Evolutionary conservation across 2,329 filamentous ascomycete species (phyloP).

Genomic region (Cercospora zeae-maydis): DNA sequence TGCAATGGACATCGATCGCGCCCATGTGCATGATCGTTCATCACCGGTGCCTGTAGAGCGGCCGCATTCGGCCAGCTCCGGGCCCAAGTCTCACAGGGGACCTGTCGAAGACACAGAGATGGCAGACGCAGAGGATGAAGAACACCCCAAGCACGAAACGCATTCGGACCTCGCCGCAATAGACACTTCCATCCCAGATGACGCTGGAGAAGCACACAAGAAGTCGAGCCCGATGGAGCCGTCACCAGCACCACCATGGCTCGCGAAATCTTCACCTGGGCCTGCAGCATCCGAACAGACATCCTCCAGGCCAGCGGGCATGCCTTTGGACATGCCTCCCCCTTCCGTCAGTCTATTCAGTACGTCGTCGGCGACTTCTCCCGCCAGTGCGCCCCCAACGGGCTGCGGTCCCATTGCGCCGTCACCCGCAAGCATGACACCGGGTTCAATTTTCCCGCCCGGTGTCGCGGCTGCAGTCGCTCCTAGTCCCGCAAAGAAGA

Average conservation of each 20-base stretch:
- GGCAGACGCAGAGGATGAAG: constrained; percentile 19
- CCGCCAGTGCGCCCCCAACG: constrained; percentile 18
- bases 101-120: constrained; percentile 22
- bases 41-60: constrained; percentile 6
- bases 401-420: constrained; percentile 22
- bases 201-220: not conserved
- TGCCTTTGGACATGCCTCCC: constrained; percentile 37
- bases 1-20: constrained; percentile 25
- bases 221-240: constrained; percentile 7
- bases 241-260: constrained; percentile 15
- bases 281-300: constrained; percentile 4
- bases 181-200: not conserved
- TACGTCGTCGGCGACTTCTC: not conserved
- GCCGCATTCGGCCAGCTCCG: not conserved
- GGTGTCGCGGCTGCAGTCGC: constrained; percentile 42
- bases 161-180: not conserved
- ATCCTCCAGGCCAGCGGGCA: constrained; percentile 23
- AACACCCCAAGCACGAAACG: not conserved
- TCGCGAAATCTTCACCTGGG: constrained; percentile 10
- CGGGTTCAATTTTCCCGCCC: constrained; percentile 33
- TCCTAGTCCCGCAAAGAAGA: constrained; percentile 45
- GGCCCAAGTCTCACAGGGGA: not conserved
- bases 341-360: constrained; percentile 27
- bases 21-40: not conserved
- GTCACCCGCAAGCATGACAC: constrained; percentile 27